These are phyloP conservation scores for Rhodamnia rubescens DNA, from an alignment of 345 rosid genomes.

Conservation along the genomic window DNA sequence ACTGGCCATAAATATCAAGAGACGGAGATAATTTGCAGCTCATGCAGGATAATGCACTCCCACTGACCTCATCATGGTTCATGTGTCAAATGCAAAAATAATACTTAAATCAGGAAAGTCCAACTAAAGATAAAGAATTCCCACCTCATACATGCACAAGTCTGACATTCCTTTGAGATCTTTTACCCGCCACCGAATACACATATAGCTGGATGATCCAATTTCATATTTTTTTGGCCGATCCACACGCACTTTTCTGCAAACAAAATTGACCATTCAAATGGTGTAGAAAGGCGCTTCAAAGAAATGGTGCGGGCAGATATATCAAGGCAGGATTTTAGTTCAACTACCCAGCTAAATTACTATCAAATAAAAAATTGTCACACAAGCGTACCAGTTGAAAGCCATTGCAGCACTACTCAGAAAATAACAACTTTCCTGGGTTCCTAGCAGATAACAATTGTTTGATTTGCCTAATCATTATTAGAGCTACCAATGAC, in stretches of 20 bases:
- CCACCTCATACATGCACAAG: slow-evolving; percentile 58
- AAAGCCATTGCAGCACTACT: neutral
- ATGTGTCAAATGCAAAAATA: neutral
- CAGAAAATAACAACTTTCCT: neutral
- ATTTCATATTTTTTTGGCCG: slow-evolving; percentile 21
- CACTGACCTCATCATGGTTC: neutral
- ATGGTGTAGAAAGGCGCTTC: neutral
- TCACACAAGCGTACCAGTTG: neutral
- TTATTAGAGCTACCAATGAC: neutral
- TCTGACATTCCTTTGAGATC: slow-evolving; percentile 59
- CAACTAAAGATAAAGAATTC: neutral
- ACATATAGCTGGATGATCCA: slow-evolving; percentile 20
- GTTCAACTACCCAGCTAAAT: neutral
- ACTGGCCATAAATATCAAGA: neutral
- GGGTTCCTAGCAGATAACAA: neutral
- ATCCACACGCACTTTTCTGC: slow-evolving; percentile 21
- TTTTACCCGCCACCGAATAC: slow-evolving; percentile 46
- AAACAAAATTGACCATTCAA: slow-evolving; percentile 7
- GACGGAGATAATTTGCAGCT: neutral
- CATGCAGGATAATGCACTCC: neutral
- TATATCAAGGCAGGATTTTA: neutral
- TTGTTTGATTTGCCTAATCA: neutral
- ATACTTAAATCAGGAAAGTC: neutral
- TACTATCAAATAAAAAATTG: neutral
- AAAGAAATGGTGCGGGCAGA: neutral